Percentiles rank a stretch among this genome's conserved stretches.
Conservation (phyloP, 352 stramenopile genomes). For the Globisporangium cylindrosporum region DNA sequence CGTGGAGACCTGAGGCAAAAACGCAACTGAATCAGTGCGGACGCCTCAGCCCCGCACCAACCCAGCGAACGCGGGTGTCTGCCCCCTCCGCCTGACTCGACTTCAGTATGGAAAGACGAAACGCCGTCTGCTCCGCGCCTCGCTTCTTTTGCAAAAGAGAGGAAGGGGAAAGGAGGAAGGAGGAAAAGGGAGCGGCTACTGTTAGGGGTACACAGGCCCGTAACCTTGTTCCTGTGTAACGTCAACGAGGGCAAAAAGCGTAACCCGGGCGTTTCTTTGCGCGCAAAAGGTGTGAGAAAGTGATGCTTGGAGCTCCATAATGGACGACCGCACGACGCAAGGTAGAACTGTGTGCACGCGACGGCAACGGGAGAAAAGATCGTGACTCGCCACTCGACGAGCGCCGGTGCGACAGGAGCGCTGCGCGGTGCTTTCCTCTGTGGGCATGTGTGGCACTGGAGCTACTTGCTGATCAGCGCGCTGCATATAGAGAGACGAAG, state of each 20-base stretch:
- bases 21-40: slow-evolving; percentile 23
- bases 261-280: slow-evolving; percentile 7
- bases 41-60: not conserved
- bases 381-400: not conserved
- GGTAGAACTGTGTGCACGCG: not conserved
- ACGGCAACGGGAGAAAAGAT: not conserved
- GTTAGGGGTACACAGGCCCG: not conserved
- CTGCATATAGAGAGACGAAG: not conserved
- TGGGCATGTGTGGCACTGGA: not conserved
- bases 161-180: not conserved
- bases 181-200: not conserved
- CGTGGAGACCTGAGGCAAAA: slow-evolving; percentile 26
- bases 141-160: not conserved
- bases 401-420: not conserved
- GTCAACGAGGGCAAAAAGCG: not conserved
- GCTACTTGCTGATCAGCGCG: not conserved
- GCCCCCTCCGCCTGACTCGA: slow-evolving; percentile 13
- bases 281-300: not conserved
- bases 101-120: slow-evolving; percentile 19
- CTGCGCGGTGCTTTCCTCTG: too few relatives aligned
- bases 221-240: slow-evolving; percentile 1
- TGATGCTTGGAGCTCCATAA: slow-evolving; percentile 4
- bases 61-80: not conserved
- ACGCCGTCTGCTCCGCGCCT: slow-evolving; percentile 2
- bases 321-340: slow-evolving; percentile 1